Evolutionary conservation across 2,329 filamentous ascomycete species (phyloP), one percentile per base, ranked within the genome.

Genomic region (Alternaria novae-zelandiae): DNA sequence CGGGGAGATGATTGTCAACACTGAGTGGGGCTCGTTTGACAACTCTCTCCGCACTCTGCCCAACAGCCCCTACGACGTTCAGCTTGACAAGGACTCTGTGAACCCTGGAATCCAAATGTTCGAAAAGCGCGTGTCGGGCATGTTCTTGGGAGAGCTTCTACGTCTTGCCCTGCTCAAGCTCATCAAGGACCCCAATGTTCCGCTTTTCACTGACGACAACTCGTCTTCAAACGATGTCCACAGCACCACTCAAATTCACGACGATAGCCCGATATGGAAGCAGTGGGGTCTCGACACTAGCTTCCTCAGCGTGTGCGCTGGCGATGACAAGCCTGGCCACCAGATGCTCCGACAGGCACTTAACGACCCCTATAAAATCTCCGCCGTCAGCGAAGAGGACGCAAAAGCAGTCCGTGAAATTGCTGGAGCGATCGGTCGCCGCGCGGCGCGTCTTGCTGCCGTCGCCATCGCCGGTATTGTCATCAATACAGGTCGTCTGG

Each of bases 61-160:
- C 49, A 91, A 89, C 73, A 98, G 95, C 0, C 83, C 88, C 0
- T 98, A 93, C 83, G 96, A 99, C 78, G 83, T 85, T 54, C 86
- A 89, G 61, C 86, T 99, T 23, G 95, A 99, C 80, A 83, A 84
- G 60, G 88, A 90, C 64, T 96, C 91, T 69, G 89, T 93, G 72
- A 98, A 99, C 81, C 95, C 94, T 0, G 96, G 96, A 25, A 89
- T 97, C 65, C 96, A 99, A 78, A 97, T 98, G 92, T 99, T 98
- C 77, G 96, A 99, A 84, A 99, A 99, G 86, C 91, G 95, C 51
- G 91, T 99, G 15, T 97, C 94, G 0, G 96, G 96, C 79, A 98
- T 99, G 95, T 99, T 98, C 83, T 82, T 99, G 53, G 96, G 96
- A 58, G 96, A 99, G 80, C 94, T 98, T 67, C 86, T 97, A 59